Percentiles rank a stretch among this genome's conserved stretches.
Conservation (phyloP, 108 stramenopile species). For the Cyclostephanos tholiformis region DNA sequence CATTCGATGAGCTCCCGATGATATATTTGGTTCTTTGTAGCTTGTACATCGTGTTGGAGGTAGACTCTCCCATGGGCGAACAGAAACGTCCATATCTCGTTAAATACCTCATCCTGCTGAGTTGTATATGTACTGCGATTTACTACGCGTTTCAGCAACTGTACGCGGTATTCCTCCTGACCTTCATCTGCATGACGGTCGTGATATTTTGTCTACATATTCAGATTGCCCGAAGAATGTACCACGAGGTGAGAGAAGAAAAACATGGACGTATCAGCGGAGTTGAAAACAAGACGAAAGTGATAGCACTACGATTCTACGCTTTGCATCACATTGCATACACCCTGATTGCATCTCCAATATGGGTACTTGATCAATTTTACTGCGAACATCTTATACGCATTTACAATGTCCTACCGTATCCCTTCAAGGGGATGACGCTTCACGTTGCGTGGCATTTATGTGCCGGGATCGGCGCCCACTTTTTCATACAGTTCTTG, state of each 20-base stretch:
- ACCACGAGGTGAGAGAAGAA: neutral
- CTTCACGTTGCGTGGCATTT: slow-evolving; percentile 52
- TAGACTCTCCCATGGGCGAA: slow-evolving; percentile 17
- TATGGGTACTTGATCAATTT: slow-evolving; percentile 42
- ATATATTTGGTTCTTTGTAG: slow-evolving; percentile 30
- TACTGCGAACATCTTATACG: slow-evolving; percentile 20
- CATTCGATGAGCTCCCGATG: slow-evolving; percentile 49
- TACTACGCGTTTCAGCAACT: slow-evolving; percentile 46
- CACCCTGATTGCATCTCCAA: slow-evolving; percentile 28
- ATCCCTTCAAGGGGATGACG: slow-evolving; percentile 33
- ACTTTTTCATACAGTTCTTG: slow-evolving; percentile 29
- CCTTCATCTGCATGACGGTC: slow-evolving; percentile 6
- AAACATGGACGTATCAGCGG: neutral
- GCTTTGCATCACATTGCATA: slow-evolving; percentile 12
- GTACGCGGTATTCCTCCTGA: slow-evolving; percentile 38
- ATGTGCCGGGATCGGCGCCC: slow-evolving; percentile 34
- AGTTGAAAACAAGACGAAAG: neutral
- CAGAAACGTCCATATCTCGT: slow-evolving; percentile 34
- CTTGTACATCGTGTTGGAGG: slow-evolving; percentile 14
- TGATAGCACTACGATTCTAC: slow-evolving; percentile 9
- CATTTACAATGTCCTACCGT: slow-evolving; percentile 17
- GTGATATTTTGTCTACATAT: slow-evolving; percentile 4
- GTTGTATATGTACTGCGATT: slow-evolving; percentile 28
- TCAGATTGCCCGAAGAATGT: slow-evolving; percentile 1
- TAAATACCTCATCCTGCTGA: slow-evolving; percentile 7